Percentiles rank a stretch among this genome's conserved stretches.
Conservation (phyloP, 1,284 basidiomycete species). For the Abortiporus biennis region DNA sequence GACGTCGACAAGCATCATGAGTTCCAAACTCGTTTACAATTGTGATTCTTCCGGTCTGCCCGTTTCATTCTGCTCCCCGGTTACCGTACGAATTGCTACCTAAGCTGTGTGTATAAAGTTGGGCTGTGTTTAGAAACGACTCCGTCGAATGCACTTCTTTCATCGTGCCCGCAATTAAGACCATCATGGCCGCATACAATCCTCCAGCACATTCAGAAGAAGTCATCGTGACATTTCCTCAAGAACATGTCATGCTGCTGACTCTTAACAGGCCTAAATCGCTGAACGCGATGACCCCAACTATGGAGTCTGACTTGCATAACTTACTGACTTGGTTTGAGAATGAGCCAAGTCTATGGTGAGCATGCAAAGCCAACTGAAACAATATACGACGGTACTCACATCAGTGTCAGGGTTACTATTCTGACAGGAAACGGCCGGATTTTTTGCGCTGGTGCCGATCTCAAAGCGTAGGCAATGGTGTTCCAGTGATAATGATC, state of each 20-base stretch:
- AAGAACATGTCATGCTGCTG: conserved; percentile 63
- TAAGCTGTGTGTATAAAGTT: too few relatives aligned
- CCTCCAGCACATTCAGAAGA: conserved; percentile 48
- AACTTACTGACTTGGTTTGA: conserved; percentile 74
- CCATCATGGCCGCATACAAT: conserved; percentile 9
- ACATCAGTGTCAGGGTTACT: conserved; percentile 52
- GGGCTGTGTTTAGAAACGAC: too few relatives aligned
- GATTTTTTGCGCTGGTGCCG: conserved; percentile 79
- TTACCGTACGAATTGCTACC: too few relatives aligned
- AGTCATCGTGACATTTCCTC: conserved; percentile 55
- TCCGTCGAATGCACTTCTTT: too few relatives aligned
- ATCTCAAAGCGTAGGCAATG: conserved; percentile 68
- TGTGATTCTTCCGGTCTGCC: too few relatives aligned
- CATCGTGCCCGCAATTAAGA: too few relatives aligned
- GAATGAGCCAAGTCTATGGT: conserved; percentile 68
- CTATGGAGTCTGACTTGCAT: conserved; percentile 52
- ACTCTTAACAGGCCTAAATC: conserved; percentile 70
- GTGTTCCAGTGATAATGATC: too few relatives aligned
- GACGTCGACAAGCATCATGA: too few relatives aligned
- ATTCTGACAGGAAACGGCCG: conserved; percentile 75
- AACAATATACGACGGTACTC: background rate
- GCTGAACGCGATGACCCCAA: conserved; percentile 69
- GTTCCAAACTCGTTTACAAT: too few relatives aligned
- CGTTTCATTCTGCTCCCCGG: too few relatives aligned
- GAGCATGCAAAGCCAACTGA: too few relatives aligned